Conservation (phyloP, 768 basidiomycete genomes). For the Mycena vulgaris region DNA sequence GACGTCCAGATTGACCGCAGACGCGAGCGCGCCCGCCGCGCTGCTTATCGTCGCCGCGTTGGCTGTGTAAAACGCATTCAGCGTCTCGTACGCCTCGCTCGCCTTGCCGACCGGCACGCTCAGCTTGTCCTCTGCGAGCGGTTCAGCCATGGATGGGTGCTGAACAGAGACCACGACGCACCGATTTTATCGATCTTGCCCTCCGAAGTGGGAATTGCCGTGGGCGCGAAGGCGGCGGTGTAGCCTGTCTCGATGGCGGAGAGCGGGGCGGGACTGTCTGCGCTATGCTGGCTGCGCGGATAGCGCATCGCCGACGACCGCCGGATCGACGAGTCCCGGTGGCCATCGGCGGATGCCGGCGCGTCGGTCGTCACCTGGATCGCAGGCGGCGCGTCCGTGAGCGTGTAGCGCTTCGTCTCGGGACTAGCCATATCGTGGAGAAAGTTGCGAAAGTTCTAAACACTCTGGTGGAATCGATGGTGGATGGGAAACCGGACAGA, state of each 20-base stretch:
- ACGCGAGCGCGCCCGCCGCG: constrained; percentile 8
- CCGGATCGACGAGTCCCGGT: neutral
- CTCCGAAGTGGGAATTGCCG: constrained; percentile 6
- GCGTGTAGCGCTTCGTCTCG: constrained; percentile 5
- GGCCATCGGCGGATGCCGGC: neutral
- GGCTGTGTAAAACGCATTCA: constrained; percentile 30
- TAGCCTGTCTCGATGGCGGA: constrained; percentile 21
- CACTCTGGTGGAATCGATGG: too few species aligned
- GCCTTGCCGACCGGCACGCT: neutral
- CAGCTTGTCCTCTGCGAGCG: constrained; percentile 21
- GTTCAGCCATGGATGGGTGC: neutral
- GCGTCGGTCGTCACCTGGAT: neutral
- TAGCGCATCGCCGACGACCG: neutral
- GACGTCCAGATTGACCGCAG: constrained; percentile 20
- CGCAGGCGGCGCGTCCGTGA: constrained; percentile 1
- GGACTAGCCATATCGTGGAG: neutral
- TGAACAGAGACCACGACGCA: neutral
- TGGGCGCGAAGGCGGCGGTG: constrained; percentile 10
- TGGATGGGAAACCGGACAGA: too few species aligned
- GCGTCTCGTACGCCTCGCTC: constrained; percentile 25
- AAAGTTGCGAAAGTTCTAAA: too few species aligned
- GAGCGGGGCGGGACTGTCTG: neutral
- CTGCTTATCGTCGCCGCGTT: constrained; percentile 21
- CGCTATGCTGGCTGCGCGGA: neutral
- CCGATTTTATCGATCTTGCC: constrained; percentile 26